Evolutionary conservation across 2,329 filamentous ascomycete genomes (phyloP).

Genomic region (Xylariaceae sp.): DNA sequence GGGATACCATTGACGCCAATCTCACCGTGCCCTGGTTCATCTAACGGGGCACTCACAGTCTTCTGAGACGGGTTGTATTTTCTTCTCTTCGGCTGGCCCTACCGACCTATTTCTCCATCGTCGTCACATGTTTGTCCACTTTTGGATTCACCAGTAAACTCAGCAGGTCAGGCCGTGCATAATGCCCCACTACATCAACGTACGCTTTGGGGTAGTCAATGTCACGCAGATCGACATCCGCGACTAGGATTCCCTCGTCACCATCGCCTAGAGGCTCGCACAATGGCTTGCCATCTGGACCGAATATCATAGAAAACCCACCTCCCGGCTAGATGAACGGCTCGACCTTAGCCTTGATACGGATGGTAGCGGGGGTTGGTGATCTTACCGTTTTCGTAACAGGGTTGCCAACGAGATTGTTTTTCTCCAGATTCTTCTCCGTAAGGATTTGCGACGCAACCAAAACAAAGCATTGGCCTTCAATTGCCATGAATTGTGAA

Average conservation of each 20-base stretch:
- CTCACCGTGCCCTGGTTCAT: conserved; percentile 36
- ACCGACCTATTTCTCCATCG: conserved; percentile 27
- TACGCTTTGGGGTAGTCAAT: conserved; percentile 39
- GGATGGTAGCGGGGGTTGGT: neutral
- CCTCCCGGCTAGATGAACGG: conserved; percentile 34
- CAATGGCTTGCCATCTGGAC: conserved; percentile 47
- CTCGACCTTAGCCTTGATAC: conserved; percentile 7
- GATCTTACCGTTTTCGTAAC: conserved; percentile 34
- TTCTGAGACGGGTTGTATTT: neutral
- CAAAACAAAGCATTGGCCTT: conserved; percentile 41
- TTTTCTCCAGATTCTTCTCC: conserved; percentile 39
- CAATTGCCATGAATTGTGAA: conserved; percentile 42
- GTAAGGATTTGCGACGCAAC: conserved; percentile 40
- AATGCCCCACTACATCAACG: conserved; percentile 37
- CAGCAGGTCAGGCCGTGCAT: conserved; percentile 40
- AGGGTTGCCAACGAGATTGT: conserved; percentile 37
- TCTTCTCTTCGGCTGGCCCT: neutral
- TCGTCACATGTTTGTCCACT: conserved; percentile 30
- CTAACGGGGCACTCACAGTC: conserved; percentile 17
- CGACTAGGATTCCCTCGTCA: conserved; percentile 47
- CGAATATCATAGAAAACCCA: conserved; percentile 49
- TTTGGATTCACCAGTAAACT: conserved; percentile 39
- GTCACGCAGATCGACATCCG: conserved; percentile 46
- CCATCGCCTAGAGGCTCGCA: conserved; percentile 37
- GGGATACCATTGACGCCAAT: conserved; percentile 37